Evolutionary conservation across 768 basidiomycete genomes (phyloP).

Genomic region (Daedaleopsis nitida): DNA sequence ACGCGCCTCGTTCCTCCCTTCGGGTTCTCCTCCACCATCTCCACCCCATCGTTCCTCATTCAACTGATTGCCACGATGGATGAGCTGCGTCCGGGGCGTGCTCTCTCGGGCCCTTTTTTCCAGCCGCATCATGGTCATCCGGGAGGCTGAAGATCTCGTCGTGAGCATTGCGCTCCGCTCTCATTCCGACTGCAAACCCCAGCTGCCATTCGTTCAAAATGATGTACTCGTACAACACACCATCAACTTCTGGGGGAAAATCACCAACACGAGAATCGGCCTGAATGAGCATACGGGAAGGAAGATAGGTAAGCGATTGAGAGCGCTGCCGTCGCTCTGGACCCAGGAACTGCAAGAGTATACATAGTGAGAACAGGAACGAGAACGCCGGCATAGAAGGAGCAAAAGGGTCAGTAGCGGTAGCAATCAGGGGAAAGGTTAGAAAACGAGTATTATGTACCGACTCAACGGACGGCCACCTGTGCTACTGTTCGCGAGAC

Average conservation of each 20-base stretch:
- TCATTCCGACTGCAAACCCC: neutral
- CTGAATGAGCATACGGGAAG: neutral
- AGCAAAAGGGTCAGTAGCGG: no score
- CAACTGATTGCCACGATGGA: no score
- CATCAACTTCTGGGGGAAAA: neutral
- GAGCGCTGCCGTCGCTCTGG: neutral
- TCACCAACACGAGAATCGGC: neutral
- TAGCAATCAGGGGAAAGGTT: neutral
- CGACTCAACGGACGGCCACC: constrained; percentile 4
- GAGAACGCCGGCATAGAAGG: neutral
- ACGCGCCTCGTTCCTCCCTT: neutral
- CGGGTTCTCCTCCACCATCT: no score
- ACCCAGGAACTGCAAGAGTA: neutral
- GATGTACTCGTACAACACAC: constrained; percentile 19
- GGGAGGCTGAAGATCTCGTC: no score
- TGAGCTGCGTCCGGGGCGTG: no score
- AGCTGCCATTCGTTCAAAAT: constrained; percentile 1
- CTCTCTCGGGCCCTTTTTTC: no score
- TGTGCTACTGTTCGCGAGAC: constrained; percentile 2
- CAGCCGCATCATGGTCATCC: no score
- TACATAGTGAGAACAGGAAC: no score
- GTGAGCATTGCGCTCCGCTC: no score
- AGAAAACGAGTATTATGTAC: constrained; percentile 1
- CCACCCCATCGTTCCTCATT: no score
- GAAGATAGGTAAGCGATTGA: neutral